Conservation (phyloP, 192 early-diverging fungal genomes). For the Helicostylum pulchrum region DNA sequence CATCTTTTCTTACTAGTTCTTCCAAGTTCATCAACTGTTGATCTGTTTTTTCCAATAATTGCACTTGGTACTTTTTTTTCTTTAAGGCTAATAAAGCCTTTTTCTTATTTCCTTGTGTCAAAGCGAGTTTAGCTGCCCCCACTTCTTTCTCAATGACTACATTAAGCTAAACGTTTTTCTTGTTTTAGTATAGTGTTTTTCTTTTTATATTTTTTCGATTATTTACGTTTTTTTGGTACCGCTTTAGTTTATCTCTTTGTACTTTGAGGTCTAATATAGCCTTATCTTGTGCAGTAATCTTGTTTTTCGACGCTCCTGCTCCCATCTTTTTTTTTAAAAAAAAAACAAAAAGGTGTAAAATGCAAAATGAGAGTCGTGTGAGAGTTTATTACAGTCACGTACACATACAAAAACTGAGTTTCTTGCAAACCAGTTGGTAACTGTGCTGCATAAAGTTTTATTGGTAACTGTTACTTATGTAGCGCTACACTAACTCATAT, state of each 20-base stretch:
- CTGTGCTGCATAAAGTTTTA: too few relatives aligned
- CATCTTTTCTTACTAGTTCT: constrained; percentile 64
- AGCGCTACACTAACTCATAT: too few relatives aligned
- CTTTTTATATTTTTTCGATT: background rate
- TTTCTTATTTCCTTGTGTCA: constrained; percentile 71
- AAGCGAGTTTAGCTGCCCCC: constrained; percentile 71
- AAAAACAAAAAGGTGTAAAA: too few relatives aligned
- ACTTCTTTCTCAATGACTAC: constrained; percentile 79
- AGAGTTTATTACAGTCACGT: too few relatives aligned
- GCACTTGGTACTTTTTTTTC: constrained; percentile 96
- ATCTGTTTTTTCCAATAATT: constrained; percentile 78
- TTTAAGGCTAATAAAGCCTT: constrained; percentile 86
- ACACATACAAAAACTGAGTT: too few relatives aligned
- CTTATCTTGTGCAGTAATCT: constrained; percentile 85
- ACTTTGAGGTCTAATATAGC: constrained; percentile 95
- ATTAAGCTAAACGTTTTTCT: constrained; percentile 57
- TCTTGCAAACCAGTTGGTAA: too few relatives aligned
- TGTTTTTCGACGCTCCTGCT: constrained; percentile 45
- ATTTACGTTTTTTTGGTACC: constrained; percentile 85
- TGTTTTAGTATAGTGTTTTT: background rate
- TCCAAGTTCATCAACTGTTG: constrained; percentile 88
- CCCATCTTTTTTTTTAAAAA: constrained; percentile 40
- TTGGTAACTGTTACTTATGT: too few relatives aligned
- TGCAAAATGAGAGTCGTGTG: too few relatives aligned
- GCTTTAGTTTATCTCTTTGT: constrained; percentile 90